These are phyloP conservation scores for Diaporthe nobilis DNA, from an alignment of 2,329 filamentous ascomycete genomes.

Conservation along the genomic window DNA sequence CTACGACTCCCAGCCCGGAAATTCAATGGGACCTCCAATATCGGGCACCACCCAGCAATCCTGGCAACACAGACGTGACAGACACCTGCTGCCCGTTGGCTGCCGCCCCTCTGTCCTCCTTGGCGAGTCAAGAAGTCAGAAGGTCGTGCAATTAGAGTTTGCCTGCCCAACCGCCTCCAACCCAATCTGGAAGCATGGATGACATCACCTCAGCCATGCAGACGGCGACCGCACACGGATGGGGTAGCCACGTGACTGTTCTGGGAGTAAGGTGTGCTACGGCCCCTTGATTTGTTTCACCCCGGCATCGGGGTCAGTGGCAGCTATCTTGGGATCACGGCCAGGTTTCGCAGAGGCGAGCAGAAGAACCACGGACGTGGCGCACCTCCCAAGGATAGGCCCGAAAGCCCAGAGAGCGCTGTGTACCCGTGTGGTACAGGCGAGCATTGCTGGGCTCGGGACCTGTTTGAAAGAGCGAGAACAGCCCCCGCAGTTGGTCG, in stretches of 20 bases:
- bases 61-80: not conserved
- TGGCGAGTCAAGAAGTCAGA: slow-evolving; percentile 26
- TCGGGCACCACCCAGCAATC: not conserved
- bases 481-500: slow-evolving; percentile 6
- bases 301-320: not conserved
- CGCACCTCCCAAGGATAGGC: not conserved
- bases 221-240: slow-evolving; percentile 23
- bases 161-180: slow-evolving; percentile 36
- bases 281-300: not conserved
- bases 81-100: not conserved
- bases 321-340: not conserved
- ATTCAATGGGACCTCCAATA: not conserved
- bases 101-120: slow-evolving; percentile 15
- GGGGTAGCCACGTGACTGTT: slow-evolving; percentile 31
- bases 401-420: not conserved
- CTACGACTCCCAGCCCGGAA: not conserved
- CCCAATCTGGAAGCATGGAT: slow-evolving; percentile 25
- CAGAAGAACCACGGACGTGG: not conserved
- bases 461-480: slow-evolving; percentile 30
- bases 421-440: not conserved
- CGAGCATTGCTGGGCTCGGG: slow-evolving; percentile 12
- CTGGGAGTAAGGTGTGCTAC: not conserved
- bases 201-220: slow-evolving; percentile 33
- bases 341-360: not conserved
- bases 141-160: slow-evolving; percentile 39